phyloP scores from a whole-genome alignment of 2,329 filamentous ascomycete genomes.

The Huntiella omanensis region DNA sequence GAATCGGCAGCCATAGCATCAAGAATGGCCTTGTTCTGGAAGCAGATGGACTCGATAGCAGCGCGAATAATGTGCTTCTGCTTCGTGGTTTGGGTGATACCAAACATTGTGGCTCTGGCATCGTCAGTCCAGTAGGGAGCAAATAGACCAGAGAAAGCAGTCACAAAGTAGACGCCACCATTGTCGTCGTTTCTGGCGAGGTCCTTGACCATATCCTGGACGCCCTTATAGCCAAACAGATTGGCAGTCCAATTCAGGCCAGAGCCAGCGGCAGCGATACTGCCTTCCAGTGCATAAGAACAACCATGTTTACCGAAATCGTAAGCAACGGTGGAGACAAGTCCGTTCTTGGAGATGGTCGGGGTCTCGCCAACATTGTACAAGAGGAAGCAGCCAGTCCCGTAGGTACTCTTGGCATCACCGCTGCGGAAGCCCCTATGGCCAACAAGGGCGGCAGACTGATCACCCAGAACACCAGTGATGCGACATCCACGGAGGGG shows the following conservation, averaged over 20 bases:
- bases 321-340: conserved; percentile 75
- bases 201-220: conserved; percentile 28
- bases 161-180: conserved; percentile 72
- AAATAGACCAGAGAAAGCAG: conserved; percentile 78
- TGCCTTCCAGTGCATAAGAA: conserved; percentile 69
- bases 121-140: conserved; percentile 93
- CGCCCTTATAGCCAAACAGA: conserved; percentile 37
- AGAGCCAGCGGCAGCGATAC: conserved; percentile 64
- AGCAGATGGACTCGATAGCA: conserved; percentile 79
- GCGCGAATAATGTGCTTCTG: conserved; percentile 75
- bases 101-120: conserved; percentile 73
- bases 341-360: conserved; percentile 65
- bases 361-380: conserved; percentile 78
- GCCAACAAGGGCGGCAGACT: conserved; percentile 70
- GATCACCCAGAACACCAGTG: conserved; percentile 71
- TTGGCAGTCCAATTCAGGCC: conserved; percentile 57
- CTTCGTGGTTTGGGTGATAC: conserved; percentile 69
- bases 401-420: conserved; percentile 79
- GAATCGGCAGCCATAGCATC: conserved; percentile 83
- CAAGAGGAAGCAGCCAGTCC: conserved; percentile 73
- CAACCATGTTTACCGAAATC: conserved; percentile 44
- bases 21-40: conserved; percentile 80
- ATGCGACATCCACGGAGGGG: conserved; percentile 52
- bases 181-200: conserved; percentile 43
- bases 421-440: conserved; percentile 71